Base-by-base conservation (phyloP, 768 basidiomycete genomes). In the Kwoniella pini region DNA sequence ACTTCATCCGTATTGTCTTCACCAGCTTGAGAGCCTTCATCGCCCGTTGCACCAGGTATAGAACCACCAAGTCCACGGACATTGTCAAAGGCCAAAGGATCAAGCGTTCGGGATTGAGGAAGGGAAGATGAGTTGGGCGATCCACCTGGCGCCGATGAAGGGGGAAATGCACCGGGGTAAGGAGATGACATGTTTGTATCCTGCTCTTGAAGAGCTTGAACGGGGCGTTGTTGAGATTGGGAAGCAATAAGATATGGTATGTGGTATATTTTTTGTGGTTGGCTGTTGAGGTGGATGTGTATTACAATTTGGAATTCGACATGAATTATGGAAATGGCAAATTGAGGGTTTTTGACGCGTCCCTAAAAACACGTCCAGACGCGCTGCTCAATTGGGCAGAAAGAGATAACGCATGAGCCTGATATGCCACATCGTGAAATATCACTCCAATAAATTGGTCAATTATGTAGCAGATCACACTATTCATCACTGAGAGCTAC, bases 41-140 rank as follows among this genome's bases (percentile, higher is more conserved):
- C 68, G 17, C 53, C 60, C 21, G 44, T 46, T 11, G 26, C 62
- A 26, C 45, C 50, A 19, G 60, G 51, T 12, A 51, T 13, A 4
- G 70, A 58, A 3, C 72, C 72, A 26, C 50, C 59, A 11, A 74
- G 53, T 17, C 72, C 72, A 19, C 59, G 68, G 4, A 74, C 63
- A 59, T 67, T 60, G 62, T 74, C 61, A 54, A 74, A 74, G 26
- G 70, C 70, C 19, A 65, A 22, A 3, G 72, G 72, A 49, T 74
- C 68, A 43, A 74, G 49, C 2, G 65, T 68, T 51, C 67, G 44
- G 7, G 72, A 74, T 21, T 61, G 52, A 4, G 67, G 67, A 7
- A 67, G 45, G 19, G 67, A 68, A 19, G 69, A 71, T 2, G 70
- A 65, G 30, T 65, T 54, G 22, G 69, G 68, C 5, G 68, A 59